A percentile compares a stretch with the other conserved stretches of the same genome.
Conservation (phyloP, 768 basidiomycete species). For the Coprinellus micaceus region DNA sequence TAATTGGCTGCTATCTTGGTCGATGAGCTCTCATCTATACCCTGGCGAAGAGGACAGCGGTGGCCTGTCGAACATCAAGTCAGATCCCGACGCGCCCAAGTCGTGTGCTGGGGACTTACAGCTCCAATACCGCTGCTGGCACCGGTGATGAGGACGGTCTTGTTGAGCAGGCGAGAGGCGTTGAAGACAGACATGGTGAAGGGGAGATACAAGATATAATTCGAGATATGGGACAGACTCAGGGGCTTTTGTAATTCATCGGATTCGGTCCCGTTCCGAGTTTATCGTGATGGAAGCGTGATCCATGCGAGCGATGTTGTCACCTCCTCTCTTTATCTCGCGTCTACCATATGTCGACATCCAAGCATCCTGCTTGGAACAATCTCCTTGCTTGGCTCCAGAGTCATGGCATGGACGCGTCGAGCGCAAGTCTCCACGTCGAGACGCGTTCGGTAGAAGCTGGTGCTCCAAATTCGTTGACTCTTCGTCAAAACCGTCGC, state of each 20-base stretch:
- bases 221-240: not conserved
- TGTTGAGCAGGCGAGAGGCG: conserved; percentile 72
- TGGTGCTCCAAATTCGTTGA: not conserved
- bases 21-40: conserved; percentile 34
- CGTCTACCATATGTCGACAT: conserved; percentile 10
- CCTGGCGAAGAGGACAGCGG: conserved; percentile 87
- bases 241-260: not conserved
- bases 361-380: conserved; percentile 37
- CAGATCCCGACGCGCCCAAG: not conserved
- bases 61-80: conserved; percentile 47
- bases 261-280: not conserved
- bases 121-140: conserved; percentile 90
- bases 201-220: not conserved
- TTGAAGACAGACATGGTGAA: conserved; percentile 74
- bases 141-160: conserved; percentile 86
- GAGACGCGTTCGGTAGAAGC: conserved; percentile 34
- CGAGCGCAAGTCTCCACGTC: conserved; percentile 38
- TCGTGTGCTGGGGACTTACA: conserved; percentile 39
- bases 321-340: too few relatives aligned
- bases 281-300: conserved; percentile 17
- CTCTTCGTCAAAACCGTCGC: not conserved
- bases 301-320: conserved; percentile 18
- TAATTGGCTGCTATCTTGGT: not conserved
- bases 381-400: conserved; percentile 51
- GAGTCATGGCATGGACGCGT: conserved; percentile 43